Evolutionary conservation across 805 yeast genomes (phyloP).

Genomic region (Yarrowia bubula): DNA sequence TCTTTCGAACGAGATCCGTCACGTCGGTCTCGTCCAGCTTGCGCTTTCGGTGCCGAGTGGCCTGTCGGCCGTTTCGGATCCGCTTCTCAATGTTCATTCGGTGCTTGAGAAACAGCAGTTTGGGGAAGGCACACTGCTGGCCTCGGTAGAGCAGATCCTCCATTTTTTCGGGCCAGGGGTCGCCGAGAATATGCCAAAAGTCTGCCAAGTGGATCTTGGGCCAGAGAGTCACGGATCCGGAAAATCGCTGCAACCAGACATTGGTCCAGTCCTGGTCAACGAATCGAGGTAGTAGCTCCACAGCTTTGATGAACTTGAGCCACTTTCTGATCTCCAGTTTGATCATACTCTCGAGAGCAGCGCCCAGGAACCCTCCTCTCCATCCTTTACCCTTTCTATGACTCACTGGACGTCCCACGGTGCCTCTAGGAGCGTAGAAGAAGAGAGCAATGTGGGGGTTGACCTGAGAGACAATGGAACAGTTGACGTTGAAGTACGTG

Average conservation of each 20-base stretch:
- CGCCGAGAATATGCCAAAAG: conserved; percentile 61
- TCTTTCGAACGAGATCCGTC: background rate
- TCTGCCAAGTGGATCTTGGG: conserved; percentile 62
- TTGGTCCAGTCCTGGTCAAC: conserved; percentile 79
- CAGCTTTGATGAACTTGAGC: conserved; percentile 61
- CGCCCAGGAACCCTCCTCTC: conserved; percentile 74
- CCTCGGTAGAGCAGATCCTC: conserved; percentile 59
- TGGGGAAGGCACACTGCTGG: conserved; percentile 64
- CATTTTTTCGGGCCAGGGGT: conserved; percentile 61
- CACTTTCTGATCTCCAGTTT: conserved; percentile 76
- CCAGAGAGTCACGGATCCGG: conserved; percentile 75
- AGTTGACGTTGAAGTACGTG: conserved; percentile 72
- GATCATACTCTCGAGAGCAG: conserved; percentile 67
- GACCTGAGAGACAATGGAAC: conserved; percentile 75
- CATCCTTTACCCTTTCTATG: conserved; percentile 55
- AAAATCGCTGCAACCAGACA: conserved; percentile 68
- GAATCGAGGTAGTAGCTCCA: conserved; percentile 65
- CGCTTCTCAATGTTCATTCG: conserved; percentile 63
- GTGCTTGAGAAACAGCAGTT: conserved; percentile 61
- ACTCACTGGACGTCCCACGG: conserved; percentile 75
- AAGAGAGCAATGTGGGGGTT: conserved; percentile 78
- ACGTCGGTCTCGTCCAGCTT: background rate
- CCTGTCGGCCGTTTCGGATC: conserved; percentile 43
- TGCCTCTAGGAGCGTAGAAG: conserved; percentile 75
- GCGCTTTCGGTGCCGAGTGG: conserved; percentile 10